Evolutionary conservation across 148 eudicot species (phyloP), one percentile per base, ranked within the genome.

Genomic region (Rhododendron simsii): DNA sequence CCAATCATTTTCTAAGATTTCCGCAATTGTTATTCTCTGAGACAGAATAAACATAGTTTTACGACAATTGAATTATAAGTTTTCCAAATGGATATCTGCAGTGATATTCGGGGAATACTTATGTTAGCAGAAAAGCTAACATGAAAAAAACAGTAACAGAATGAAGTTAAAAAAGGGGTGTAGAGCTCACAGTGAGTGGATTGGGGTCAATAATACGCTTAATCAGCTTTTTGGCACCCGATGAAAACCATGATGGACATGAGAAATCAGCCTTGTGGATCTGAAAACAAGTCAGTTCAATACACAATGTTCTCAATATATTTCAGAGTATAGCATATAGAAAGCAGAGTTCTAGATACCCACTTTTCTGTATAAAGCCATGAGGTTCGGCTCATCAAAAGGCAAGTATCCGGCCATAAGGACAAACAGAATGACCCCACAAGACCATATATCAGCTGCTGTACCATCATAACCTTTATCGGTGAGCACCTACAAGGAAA

Each of bases 351-450:
- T 63, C 45, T 45, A 81, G 26, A 86, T 41, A 87, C 95, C 89
- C 88, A 96, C 98, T 88, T 83, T 93, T 86, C 87, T 91, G 88
- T 93, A 96, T 87, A 96, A 90, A 85, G 75, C 83, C 80, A 87
- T 57, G 81, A 94, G 95, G 90, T 90, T 94, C 26, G 94, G 88
- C 85, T 93, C 96, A 83, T 94, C 96, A 89, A 96, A 96, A 73
- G 98, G 98, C 84, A 96, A 91, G 91, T 92, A 96, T 39, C 98
- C 98, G 81, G 98, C 96, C 98, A 94, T 96, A 44, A 96, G 92
- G 82, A 96, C 98, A 86, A 94, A 96, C 28, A 96, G 92, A 91
- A 96, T 96, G 87, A 95, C 90, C 74, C 98, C 98, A 85, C 97
- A 95, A 20, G 98, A 95, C 98, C 98, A 95, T 83, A 96, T 85